Conservation (phyloP, 2,329 filamentous ascomycete species). For the Colletotrichum eremochloae region DNA sequence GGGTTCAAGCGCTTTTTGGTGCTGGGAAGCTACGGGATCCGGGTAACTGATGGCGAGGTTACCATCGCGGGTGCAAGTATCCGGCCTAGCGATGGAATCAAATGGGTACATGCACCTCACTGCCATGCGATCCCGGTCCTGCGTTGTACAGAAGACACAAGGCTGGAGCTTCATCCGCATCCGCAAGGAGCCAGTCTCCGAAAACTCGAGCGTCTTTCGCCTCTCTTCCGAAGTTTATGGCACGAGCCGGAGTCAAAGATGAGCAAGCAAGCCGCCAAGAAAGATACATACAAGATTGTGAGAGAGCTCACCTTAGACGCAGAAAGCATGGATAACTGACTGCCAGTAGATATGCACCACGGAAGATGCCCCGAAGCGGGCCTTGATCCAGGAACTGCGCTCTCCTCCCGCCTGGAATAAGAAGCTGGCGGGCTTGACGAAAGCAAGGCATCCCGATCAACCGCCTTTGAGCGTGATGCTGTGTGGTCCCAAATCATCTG, state of each 20-base stretch:
- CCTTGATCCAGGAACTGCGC: constrained; percentile 66
- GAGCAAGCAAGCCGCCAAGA: constrained; percentile 40
- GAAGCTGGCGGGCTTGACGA: constrained; percentile 63
- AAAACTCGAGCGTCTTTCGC: constrained; percentile 71
- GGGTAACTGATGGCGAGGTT: constrained; percentile 71
- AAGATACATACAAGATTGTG: constrained; percentile 65
- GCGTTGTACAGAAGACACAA: constrained; percentile 62
- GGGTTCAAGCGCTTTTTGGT: constrained; percentile 68
- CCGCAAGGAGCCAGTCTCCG: constrained; percentile 63
- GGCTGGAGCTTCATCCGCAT: constrained; percentile 69
- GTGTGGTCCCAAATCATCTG: constrained; percentile 78
- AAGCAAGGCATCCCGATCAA: constrained; percentile 49
- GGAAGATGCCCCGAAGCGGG: constrained; percentile 64
- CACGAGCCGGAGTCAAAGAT: constrained; percentile 56
- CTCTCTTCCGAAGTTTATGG: constrained; percentile 77
- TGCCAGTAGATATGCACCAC: constrained; percentile 64
- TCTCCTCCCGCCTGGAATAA: constrained; percentile 73
- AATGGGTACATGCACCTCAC: constrained; percentile 75
- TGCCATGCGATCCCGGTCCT: constrained; percentile 80
- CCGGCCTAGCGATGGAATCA: constrained; percentile 57
- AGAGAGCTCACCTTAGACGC: constrained; percentile 39
- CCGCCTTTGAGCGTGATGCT: constrained; percentile 64
- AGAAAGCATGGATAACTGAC: constrained; percentile 45
- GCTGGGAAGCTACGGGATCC: constrained; percentile 77
- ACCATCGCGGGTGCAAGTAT: constrained; percentile 76